Evolutionary conservation across 768 basidiomycete genomes (phyloP).

Genomic region (Lentinula boryana): DNA sequence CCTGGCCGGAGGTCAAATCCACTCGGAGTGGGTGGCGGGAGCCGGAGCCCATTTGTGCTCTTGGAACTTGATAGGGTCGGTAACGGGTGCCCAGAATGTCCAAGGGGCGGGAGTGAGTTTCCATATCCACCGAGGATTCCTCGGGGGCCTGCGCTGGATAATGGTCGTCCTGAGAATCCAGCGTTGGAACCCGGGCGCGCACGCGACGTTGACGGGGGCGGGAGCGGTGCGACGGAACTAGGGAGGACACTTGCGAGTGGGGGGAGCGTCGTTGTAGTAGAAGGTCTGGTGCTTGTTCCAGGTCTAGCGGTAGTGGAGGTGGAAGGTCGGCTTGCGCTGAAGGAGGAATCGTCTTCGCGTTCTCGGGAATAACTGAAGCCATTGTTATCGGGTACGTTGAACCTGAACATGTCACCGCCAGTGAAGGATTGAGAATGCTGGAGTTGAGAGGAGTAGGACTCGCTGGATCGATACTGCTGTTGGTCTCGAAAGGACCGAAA

Average conservation of each 20-base stretch:
- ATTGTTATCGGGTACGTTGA: conserved; percentile 19
- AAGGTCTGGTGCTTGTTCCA: conserved; percentile 32
- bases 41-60: conserved; percentile 3
- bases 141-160: conserved; percentile 9
- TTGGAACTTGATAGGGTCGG: conserved; percentile 10
- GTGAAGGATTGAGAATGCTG: background rate
- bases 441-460: conserved; percentile 14
- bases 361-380: background rate
- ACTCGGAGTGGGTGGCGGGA: background rate
- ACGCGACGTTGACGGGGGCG: conserved; percentile 5
- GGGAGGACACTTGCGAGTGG: conserved; percentile 34
- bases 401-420: conserved; percentile 16
- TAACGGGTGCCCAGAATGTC: conserved; percentile 4
- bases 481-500: conserved; percentile 14
- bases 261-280: conserved; percentile 3
- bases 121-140: conserved; percentile 3
- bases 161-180: conserved; percentile 2
- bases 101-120: conserved; percentile 3
- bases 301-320: conserved; percentile 21
- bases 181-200: background rate
- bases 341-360: background rate
- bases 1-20: background rate
- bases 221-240: conserved; percentile 24
- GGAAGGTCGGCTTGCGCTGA: conserved; percentile 16
- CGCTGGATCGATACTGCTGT: background rate